Evolutionary conservation across 83 land plant genomes (phyloP).

Genomic region (Picea abies): DNA sequence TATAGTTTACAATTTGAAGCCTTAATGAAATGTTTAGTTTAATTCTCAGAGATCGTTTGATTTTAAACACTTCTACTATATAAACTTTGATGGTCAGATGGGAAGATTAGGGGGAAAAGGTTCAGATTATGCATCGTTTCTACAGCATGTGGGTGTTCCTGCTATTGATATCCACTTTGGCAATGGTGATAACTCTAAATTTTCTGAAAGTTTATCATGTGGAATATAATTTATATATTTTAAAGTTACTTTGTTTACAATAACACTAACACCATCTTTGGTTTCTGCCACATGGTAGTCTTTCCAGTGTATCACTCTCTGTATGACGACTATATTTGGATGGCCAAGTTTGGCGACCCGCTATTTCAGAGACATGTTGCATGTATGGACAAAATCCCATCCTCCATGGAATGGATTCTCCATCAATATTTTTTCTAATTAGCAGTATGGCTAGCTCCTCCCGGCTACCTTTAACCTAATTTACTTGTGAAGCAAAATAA

Average conservation of each 20-base stretch:
- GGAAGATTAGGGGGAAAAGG: too few species aligned
- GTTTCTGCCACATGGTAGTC: constrained; percentile 21
- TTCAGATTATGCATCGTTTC: constrained; percentile 29
- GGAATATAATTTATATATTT: background rate
- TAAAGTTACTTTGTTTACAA: background rate
- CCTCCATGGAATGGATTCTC: background rate
- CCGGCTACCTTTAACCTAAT: too few species aligned
- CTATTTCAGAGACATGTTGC: constrained; percentile 77
- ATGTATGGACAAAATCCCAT: constrained; percentile 30
- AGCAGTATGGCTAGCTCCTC: background rate
- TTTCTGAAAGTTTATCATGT: background rate
- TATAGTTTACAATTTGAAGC: background rate
- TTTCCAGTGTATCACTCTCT: constrained; percentile 85
- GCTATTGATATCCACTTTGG: constrained; percentile 56
- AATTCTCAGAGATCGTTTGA: too few species aligned
- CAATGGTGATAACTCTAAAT: constrained; percentile 23
- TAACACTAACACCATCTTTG: background rate
- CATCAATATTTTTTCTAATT: background rate
- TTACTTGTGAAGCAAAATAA: too few species aligned
- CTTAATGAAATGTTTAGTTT: background rate
- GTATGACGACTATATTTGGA: constrained; percentile 81
- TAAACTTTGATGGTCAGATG: too few species aligned
- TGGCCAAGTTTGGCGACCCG: constrained; percentile 82
- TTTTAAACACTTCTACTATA: too few species aligned
- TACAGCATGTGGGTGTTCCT: constrained; percentile 75